Base-by-base conservation (phyloP, 495 filamentous ascomycete species). In the Podospora pseudocomata region DNA sequence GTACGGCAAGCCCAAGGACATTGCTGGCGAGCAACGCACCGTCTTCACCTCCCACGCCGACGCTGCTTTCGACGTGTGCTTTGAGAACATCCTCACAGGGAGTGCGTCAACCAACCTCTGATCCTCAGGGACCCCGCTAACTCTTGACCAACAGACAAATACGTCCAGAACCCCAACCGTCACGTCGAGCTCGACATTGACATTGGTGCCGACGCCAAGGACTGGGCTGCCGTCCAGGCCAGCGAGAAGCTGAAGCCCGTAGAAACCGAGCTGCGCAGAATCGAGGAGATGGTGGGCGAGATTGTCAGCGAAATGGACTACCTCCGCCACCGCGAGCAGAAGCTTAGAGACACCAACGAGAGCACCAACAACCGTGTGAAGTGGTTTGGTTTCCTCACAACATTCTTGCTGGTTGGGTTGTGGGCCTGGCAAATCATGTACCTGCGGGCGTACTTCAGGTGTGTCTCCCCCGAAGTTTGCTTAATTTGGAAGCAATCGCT, bases 361-460 rank as follows among this genome's bases (percentile, higher is more conserved):
- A 97, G 94, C 84, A 99, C 95, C 65, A 99, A 99, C 82, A 94
- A 93, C 80, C 87, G 95, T 66, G 95, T 99, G 65, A 99, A 98
- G 82, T 98, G 92, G 92, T 99, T 99, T 79, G 94, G 93, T 1
- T 91, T 97, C 78, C 88, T 89, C 54, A 97, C 95, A 26, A 99
- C 97, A 85, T 91, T 91, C 56, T 92, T 97, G 85, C 84, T 99
- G 70, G 86, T 97, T 67, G 91, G 86, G 27, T 83, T 99, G 70
- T 96, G 95, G 73, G 93, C 85, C 56, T 99, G 95, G 95, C 95
- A 99, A 86, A 91, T 99, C 75, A 88, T 98, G 72, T 98, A 99
- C 80, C 83, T 99, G 79, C 86, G 95, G 80, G 94, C 95, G 74
- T 99, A 99, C 84, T 99, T 99, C 84, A 88, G 95, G 86, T 91